phyloP scores from a whole-genome alignment of 2,329 filamentous ascomycete species.

The Xylaria sp. region DNA sequence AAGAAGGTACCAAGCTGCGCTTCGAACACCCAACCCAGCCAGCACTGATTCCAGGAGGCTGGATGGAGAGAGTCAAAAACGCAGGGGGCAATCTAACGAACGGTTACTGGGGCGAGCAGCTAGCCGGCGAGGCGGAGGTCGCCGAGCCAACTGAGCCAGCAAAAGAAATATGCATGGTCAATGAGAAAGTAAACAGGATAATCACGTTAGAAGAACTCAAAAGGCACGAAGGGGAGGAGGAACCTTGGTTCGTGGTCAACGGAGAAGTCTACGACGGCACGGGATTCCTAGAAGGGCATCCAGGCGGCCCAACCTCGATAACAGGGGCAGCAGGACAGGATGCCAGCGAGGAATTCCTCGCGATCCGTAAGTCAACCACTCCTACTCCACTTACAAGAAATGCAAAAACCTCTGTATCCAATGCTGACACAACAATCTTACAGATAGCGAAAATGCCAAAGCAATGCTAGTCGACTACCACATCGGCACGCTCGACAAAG shows the following conservation, averaged over 20 bases:
- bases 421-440: conserved; percentile 1
- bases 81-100: conserved; percentile 82
- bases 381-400: too few species aligned
- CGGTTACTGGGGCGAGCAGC: conserved; percentile 83
- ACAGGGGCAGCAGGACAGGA: conserved; percentile 84
- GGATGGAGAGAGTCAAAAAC: conserved; percentile 94
- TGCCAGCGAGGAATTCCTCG: conserved; percentile 87
- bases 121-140: conserved; percentile 62
- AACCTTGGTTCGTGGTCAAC: conserved; percentile 89
- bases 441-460: conserved; percentile 92
- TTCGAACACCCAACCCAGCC: conserved; percentile 94
- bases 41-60: conserved; percentile 79
- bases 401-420: too few species aligned
- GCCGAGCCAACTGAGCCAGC: conserved; percentile 59
- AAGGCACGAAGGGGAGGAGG: conserved; percentile 70
- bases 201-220: conserved; percentile 79
- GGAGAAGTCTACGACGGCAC: conserved; percentile 92
- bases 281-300: conserved; percentile 81
- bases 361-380: conserved; percentile 73
- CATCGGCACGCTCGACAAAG: conserved; percentile 78
- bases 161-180: conserved; percentile 81
- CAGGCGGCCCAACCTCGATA: conserved; percentile 88
- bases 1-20: conserved; percentile 70
- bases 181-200: conserved; percentile 68
- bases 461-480: conserved; percentile 89